Percentiles rank a stretch among this genome's conserved stretches.
Conservation (phyloP, 2,329 filamentous ascomycete genomes). For the Magnaporthiopsis rhizophila region DNA sequence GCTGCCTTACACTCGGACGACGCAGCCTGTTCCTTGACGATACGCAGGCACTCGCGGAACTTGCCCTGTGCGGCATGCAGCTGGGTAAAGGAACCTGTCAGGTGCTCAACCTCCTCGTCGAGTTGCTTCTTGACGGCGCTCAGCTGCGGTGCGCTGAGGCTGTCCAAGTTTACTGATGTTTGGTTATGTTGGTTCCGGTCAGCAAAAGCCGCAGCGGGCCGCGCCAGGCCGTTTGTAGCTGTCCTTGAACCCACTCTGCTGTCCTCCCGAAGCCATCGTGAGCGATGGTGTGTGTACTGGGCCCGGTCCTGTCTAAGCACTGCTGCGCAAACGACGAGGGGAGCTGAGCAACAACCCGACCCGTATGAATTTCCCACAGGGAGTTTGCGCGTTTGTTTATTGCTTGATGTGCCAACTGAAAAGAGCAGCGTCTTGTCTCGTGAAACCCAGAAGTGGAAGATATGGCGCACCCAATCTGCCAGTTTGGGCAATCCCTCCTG, state of each 20-base stretch:
- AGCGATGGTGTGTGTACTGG: neutral
- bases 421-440: neutral
- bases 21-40: slow-evolving; percentile 44
- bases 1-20: slow-evolving; percentile 1
- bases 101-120: slow-evolving; percentile 90
- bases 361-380: neutral
- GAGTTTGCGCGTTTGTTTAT: neutral
- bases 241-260: neutral
- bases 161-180: slow-evolving; percentile 54
- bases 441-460: neutral
- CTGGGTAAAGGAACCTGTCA: slow-evolving; percentile 83
- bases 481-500: neutral
- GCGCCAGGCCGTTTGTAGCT: neutral
- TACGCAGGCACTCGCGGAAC: slow-evolving; percentile 80
- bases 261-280: neutral
- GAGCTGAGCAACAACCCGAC: neutral
- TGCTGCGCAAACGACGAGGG: neutral
- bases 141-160: slow-evolving; percentile 77
- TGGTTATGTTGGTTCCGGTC: neutral
- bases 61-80: slow-evolving; percentile 84
- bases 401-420: neutral
- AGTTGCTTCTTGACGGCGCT: slow-evolving; percentile 91
- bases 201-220: neutral
- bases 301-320: neutral
- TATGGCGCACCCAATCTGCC: neutral